phyloP scores from a whole-genome alignment of 257 asterid species.

The Ophiorrhiza pumila region DNA sequence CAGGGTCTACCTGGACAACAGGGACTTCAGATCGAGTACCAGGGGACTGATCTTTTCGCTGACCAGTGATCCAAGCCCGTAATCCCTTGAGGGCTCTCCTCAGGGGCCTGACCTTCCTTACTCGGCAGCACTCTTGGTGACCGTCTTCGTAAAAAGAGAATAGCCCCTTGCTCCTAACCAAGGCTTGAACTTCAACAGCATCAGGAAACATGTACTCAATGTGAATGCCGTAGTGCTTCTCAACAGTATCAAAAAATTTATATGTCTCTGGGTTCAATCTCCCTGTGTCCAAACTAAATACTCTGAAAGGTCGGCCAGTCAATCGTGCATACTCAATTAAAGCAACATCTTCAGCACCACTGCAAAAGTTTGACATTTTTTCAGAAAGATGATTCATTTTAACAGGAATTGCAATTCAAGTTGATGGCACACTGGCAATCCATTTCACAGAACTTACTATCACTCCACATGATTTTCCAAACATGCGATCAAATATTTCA shows the following conservation, averaged over 20 bases:
- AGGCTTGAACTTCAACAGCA: conserved; percentile 69
- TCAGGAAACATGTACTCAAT: conserved; percentile 92
- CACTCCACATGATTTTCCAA: too few species aligned
- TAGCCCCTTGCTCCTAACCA: conserved; percentile 79
- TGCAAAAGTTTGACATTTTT: conserved; percentile 15
- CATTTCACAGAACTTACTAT: not conserved
- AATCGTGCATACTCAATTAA: conserved; percentile 77
- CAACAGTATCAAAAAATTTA: conserved; percentile 63
- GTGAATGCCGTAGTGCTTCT: conserved; percentile 66
- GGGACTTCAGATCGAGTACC: conserved; percentile 92
- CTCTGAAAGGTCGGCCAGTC: conserved; percentile 83
- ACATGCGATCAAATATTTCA: too few species aligned
- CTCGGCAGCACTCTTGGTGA: conserved; percentile 94
- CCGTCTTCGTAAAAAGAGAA: conserved; percentile 90
- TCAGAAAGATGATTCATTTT: not conserved
- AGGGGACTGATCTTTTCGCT: conserved; percentile 86
- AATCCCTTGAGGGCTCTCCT: conserved; percentile 78
- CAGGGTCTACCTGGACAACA: conserved; percentile 75
- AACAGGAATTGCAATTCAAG: not conserved
- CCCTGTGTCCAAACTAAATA: conserved; percentile 87
- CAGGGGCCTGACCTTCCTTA: conserved; percentile 74
- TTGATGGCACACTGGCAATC: not conserved
- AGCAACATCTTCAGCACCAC: conserved; percentile 95
- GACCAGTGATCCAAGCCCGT: conserved; percentile 90
- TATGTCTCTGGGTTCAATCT: conserved; percentile 85